phyloP scores from a whole-genome alignment of 2,329 filamentous ascomycete species.

The Didymella pomorum region DNA sequence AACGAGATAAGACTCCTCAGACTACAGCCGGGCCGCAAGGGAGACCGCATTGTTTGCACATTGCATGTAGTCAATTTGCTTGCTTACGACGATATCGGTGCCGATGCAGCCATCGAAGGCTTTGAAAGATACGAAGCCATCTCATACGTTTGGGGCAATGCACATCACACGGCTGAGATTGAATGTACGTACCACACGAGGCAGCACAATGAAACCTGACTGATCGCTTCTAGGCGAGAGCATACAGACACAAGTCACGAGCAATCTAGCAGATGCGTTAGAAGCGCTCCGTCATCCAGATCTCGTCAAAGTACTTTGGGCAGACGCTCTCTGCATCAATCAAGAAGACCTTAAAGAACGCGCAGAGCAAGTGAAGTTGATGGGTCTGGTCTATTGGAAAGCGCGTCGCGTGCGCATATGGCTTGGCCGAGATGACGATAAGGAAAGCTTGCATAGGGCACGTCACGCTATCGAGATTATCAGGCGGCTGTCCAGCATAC shows the following conservation, averaged over 20 bases:
- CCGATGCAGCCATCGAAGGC: background rate
- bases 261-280: background rate
- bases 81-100: conserved; percentile 5
- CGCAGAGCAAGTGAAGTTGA: conserved; percentile 19
- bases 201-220: background rate
- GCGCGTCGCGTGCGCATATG: conserved; percentile 7
- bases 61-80: background rate
- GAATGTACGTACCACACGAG: background rate
- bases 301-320: conserved; percentile 10
- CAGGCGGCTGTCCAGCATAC: background rate
- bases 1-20: conserved; percentile 3
- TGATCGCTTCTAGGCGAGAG: background rate
- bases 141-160: conserved; percentile 17
- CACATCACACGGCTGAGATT: background rate
- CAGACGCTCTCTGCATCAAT: conserved; percentile 28
- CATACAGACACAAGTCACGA: background rate
- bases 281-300: conserved; percentile 3
- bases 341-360: conserved; percentile 20
- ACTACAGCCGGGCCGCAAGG: background rate
- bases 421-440: conserved; percentile 4
- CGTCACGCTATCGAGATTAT: conserved; percentile 1
- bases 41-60: background rate
- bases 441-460: background rate
- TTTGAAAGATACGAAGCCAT: conserved; percentile 9
- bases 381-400: conserved; percentile 23